A percentile compares a stretch with the other conserved stretches of the same genome.
Evolutionary conservation across 2,329 filamentous ascomycete genomes (phyloP).

Genomic region (Zarea fungicola): DNA sequence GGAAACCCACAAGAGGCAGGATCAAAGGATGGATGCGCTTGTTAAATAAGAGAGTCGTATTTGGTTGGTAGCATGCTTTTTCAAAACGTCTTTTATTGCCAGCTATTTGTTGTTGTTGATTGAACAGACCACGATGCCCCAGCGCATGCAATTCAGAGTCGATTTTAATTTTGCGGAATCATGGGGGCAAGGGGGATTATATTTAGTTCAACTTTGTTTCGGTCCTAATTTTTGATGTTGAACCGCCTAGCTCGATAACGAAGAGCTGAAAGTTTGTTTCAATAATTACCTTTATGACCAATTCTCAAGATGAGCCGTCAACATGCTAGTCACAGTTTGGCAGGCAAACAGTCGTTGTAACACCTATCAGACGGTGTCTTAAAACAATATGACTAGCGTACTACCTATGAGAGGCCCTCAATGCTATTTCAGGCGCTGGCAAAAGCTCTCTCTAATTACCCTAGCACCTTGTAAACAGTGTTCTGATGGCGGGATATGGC

Average conservation of each 20-base stretch:
- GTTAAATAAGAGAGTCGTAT: conserved; percentile 46
- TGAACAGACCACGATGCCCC: conserved; percentile 8
- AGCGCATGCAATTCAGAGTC: conserved; percentile 9
- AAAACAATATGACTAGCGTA: no score
- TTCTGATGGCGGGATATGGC: no score
- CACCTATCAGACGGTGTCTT: no score
- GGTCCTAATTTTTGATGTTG: conserved; percentile 8
- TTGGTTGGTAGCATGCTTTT: conserved; percentile 8
- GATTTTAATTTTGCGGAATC: conserved; percentile 11
- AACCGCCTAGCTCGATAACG: conserved; percentile 3
- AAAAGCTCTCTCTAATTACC: no score
- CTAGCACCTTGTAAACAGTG: no score
- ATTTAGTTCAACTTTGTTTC: conserved; percentile 10
- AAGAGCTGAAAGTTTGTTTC: not conserved
- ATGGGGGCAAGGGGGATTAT: no score
- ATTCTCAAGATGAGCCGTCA: no score
- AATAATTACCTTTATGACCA: no score
- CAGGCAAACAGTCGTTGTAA: no score
- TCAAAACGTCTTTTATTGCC: conserved; percentile 8
- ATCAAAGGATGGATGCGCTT: conserved; percentile 90
- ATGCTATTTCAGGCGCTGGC: no score
- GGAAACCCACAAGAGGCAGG: conserved; percentile 65
- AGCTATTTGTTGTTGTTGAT: conserved; percentile 9
- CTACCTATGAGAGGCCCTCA: no score
- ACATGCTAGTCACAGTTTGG: no score